Conservation (phyloP, 2,329 filamentous ascomycete genomes). For the Alternaria arbusti region DNA sequence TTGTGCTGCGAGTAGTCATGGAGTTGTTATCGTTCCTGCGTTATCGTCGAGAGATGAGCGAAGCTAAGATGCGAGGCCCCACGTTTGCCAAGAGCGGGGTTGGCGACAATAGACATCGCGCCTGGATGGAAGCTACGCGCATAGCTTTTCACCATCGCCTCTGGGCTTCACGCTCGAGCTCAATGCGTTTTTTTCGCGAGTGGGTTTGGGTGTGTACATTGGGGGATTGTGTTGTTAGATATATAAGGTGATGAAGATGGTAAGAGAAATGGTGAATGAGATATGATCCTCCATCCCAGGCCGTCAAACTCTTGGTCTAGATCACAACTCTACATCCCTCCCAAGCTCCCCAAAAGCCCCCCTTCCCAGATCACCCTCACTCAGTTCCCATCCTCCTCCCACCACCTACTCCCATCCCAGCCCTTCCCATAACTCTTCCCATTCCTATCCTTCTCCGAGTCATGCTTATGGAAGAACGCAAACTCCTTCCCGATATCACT, state of each 20-base stretch:
- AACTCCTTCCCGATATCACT: slow-evolving; percentile 23
- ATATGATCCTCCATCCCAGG: fast-evolving
- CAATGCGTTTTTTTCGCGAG: too few species aligned
- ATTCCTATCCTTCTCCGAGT: not conserved
- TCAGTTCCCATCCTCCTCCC: not conserved
- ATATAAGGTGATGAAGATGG: not conserved
- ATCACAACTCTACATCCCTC: not conserved
- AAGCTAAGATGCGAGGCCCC: not conserved
- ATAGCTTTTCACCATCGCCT: too few species aligned
- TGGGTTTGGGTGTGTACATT: too few species aligned
- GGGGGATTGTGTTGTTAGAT: not conserved
- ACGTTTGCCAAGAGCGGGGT: not conserved
- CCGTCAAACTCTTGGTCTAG: not conserved
- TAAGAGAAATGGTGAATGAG: not conserved
- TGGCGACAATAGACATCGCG: too few species aligned
- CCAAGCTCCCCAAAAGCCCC: too few species aligned
- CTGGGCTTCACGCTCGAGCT: too few species aligned
- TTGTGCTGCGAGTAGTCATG: not conserved
- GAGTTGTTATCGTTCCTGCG: not conserved
- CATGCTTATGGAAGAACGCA: slow-evolving; percentile 2
- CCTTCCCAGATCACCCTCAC: too few species aligned
- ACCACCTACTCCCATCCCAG: not conserved
- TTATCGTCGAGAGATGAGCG: not conserved
- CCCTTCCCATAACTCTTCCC: not conserved
- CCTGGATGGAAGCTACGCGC: too few species aligned